Base-by-base conservation (phyloP, 306 rosid genomes). In the Phaseolus lunatus region DNA sequence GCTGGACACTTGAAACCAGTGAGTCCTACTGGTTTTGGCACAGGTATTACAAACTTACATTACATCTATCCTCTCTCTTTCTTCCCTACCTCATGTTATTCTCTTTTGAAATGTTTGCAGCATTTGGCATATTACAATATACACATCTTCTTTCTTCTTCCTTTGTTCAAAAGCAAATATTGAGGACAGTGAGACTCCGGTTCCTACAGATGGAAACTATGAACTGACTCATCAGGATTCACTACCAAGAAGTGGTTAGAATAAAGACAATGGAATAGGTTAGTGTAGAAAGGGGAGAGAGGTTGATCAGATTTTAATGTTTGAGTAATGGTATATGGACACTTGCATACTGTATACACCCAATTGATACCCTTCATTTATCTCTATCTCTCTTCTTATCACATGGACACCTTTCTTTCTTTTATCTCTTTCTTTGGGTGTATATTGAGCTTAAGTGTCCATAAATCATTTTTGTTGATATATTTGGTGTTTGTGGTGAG, bases 21-120 rank as follows among this genome's bases (percentile, higher is more conserved):
- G 88, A 90, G 78, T 89, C 78, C 80, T 92, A 92, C 88, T 92
- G 96, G 97, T 69, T 90, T 80, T 92, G 97, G 97, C 96, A 90
- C 57, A 92, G 96, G 97, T 90, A 88, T 14, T 13, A 54, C 77
- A 27, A 31, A 24, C 53, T 22, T 2, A 7, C 44, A 65, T 22
- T 3, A 7, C 44, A 41, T 33, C 50, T 63, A 18, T 22, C 43
- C 6, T 5, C 33, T 57, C 20, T 45, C 39, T 62, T 69, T 58
- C 22, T 54, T 66, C 82, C 18, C 47, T 3, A 12, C 63, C 83
- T 81, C 23, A 59, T 68, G 53, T 61, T 79, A 53, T 47, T 61
- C 27, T 69, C 65, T 39, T 12, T 80, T 10, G 80, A 84, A 79
- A 85, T 73, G 41, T 80, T 53, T 78, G 57, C 97, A 92, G 97